Evolutionary conservation across 805 yeast species (phyloP), one percentile per base, ranked within the genome.

Genomic region (Ogataea kodamae): DNA sequence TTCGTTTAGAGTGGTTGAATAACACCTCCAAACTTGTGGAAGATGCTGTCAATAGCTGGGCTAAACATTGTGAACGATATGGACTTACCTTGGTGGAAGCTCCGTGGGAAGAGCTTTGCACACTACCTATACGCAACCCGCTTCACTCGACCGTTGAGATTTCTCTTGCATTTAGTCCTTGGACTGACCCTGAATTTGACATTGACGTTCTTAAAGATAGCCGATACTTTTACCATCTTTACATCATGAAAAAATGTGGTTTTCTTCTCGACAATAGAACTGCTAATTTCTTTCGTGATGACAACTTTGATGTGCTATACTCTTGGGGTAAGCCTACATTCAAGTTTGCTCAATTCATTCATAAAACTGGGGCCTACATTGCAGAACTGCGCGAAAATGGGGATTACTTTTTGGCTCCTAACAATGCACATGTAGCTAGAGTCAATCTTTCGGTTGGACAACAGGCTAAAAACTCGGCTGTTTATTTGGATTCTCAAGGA

Each of bases 261-360:
- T 92, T 88, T 55, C 65, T 86, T 38, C 64, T 88, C 38, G 98
- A 92, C 52, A 81, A 82, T 49, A 65, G 94, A 35, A 81, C 94
- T 1, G 76, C 92, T 0, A 59, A 69, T 12, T 78, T 78, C 45
- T 71, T 84, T 56, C 60, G 63, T 17, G 63, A 60, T 33, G 57
- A 55, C 32, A 39, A 64, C 15, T 74, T 84, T 48, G 88, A 85
- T 27, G 79, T 89, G 13, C 54, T 67, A 11, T 90, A 88, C 57
- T 83, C 95, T 12, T 90, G 97, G 97, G 97, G 97, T 2, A 74
- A 69, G 37, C 94, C 96, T 2, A 67, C 65, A 20, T 88, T 84
- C 64, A 76, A 79, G 50, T 83, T 75, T 57, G 87, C 86, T 1
- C 98, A 92, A 58, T 94, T 83, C 53, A 81, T 92, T 31, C 98